Conservation (phyloP, 2,329 filamentous ascomycete genomes). For the Curvularia hawaiiensis region DNA sequence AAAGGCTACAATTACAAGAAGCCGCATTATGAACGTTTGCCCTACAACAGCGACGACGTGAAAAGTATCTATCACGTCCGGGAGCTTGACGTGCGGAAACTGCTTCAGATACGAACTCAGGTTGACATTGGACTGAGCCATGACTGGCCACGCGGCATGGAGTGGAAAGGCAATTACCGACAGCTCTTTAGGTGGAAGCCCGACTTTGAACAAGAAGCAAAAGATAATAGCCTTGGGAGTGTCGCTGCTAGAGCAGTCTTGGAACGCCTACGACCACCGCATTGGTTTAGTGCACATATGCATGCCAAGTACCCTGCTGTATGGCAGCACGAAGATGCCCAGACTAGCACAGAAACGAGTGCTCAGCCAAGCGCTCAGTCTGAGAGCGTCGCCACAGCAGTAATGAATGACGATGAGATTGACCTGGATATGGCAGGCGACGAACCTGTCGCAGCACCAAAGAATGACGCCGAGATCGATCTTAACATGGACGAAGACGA, state of each 20-base stretch:
- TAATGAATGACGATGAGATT: constrained; percentile 63
- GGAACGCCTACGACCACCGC: constrained; percentile 77
- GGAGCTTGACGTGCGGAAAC: constrained; percentile 87
- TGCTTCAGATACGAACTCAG: constrained; percentile 82
- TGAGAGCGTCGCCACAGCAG: constrained; percentile 12
- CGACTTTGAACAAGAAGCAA: constrained; percentile 76
- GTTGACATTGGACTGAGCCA: constrained; percentile 92
- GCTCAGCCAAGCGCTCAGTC: constrained; percentile 27
- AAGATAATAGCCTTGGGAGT: constrained; percentile 76
- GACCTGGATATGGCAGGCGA: constrained; percentile 63
- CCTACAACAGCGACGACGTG: constrained; percentile 78
- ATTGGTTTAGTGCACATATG: constrained; percentile 91
- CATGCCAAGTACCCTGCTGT: constrained; percentile 83
- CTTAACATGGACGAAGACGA: constrained; percentile 50
- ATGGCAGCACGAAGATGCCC: constrained; percentile 53
- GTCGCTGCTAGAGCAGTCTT: constrained; percentile 79
- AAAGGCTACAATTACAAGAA: constrained; percentile 88
- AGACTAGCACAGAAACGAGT: constrained; percentile 54
- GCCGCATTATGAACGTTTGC: constrained; percentile 82
- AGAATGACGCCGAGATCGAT: constrained; percentile 46
- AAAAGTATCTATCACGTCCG: constrained; percentile 87
- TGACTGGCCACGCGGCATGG: constrained; percentile 89
- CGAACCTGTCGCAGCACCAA: constrained; percentile 31
- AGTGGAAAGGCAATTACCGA: constrained; percentile 73
- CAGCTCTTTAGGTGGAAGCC: constrained; percentile 75